A percentile compares a stretch with the other conserved stretches of the same genome.
Evolutionary conservation across 768 basidiomycete species (phyloP).

Genomic region (Paxillus rubicundulus): DNA sequence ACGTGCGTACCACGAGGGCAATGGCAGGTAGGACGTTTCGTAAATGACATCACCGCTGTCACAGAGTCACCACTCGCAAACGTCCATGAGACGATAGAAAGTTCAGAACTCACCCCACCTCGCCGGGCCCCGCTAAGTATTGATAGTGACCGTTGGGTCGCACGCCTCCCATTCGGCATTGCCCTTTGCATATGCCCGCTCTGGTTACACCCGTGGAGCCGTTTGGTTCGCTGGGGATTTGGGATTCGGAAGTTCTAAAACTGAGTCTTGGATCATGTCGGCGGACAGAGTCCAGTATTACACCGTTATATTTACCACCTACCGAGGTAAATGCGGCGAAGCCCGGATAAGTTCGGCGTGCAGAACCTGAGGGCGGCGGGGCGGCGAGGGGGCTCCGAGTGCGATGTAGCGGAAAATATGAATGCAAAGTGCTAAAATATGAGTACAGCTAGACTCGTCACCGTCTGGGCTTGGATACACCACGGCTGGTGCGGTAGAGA

Average conservation of each 20-base stretch:
- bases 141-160: slow-evolving; percentile 23
- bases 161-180: slow-evolving; percentile 69
- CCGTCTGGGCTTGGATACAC: too few species aligned
- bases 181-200: slow-evolving; percentile 55
- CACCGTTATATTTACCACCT: too few species aligned
- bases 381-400: too few species aligned
- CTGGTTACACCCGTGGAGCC: slow-evolving; percentile 48
- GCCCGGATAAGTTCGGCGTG: too few species aligned
- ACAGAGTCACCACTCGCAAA: slow-evolving; percentile 13
- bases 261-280: slow-evolving; percentile 45
- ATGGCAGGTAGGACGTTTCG: slow-evolving; percentile 66
- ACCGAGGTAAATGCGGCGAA: too few species aligned
- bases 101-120: slow-evolving; percentile 25
- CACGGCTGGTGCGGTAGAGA: too few species aligned
- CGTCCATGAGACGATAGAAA: slow-evolving; percentile 10
- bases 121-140: slow-evolving; percentile 22
- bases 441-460: too few species aligned
- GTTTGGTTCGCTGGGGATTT: slow-evolving; percentile 58
- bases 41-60: slow-evolving; percentile 37
- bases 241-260: slow-evolving; percentile 64
- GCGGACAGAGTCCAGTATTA: not conserved
- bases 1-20: slow-evolving; percentile 28
- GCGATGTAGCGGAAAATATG: too few species aligned
- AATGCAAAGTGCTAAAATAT: too few species aligned
- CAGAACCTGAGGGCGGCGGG: too few species aligned